Conservation (phyloP, 768 basidiomycete genomes). For the Pulveroboletus ravenelii region DNA sequence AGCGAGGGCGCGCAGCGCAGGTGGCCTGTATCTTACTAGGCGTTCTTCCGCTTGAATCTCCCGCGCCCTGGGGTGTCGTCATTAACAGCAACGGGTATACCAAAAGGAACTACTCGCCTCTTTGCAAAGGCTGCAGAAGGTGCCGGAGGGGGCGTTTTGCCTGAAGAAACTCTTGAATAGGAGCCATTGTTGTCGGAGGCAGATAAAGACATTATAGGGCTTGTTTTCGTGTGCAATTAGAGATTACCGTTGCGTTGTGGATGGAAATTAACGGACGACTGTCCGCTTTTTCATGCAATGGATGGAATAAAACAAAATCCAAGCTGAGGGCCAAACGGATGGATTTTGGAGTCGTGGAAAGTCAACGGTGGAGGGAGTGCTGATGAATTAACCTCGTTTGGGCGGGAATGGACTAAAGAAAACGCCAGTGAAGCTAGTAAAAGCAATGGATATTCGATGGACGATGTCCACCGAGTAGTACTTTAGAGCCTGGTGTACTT, state of each 20-base stretch:
- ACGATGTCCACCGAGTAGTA: slow-evolving; percentile 29
- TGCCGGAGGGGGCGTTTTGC: slow-evolving; percentile 87
- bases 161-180: slow-evolving; percentile 78
- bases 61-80: slow-evolving; percentile 53
- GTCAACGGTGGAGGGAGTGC: slow-evolving; percentile 19
- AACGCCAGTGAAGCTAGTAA: slow-evolving; percentile 16
- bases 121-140: slow-evolving; percentile 88
- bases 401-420: slow-evolving; percentile 23
- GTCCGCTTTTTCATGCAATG: slow-evolving; percentile 31
- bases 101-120: slow-evolving; percentile 46
- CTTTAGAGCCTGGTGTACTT: slow-evolving; percentile 33
- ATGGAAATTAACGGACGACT: slow-evolving; percentile 31
- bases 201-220: slow-evolving; percentile 88
- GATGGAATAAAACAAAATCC: slow-evolving; percentile 22
- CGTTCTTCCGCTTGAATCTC: slow-evolving; percentile 80
- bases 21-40: slow-evolving; percentile 71
- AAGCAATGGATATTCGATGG: slow-evolving; percentile 31
- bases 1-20: slow-evolving; percentile 65
- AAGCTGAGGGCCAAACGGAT: slow-evolving; percentile 15
- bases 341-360: slow-evolving; percentile 26
- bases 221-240: slow-evolving; percentile 61
- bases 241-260: slow-evolving; percentile 56
- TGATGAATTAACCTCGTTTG: slow-evolving; percentile 31
- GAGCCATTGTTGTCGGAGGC: slow-evolving; percentile 76
- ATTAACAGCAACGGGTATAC: slow-evolving; percentile 17